Percentiles rank a stretch among this genome's conserved stretches.
phyloP scores from a whole-genome alignment of 2,329 filamentous ascomycete species.

The Davidsoniella virescens region DNA sequence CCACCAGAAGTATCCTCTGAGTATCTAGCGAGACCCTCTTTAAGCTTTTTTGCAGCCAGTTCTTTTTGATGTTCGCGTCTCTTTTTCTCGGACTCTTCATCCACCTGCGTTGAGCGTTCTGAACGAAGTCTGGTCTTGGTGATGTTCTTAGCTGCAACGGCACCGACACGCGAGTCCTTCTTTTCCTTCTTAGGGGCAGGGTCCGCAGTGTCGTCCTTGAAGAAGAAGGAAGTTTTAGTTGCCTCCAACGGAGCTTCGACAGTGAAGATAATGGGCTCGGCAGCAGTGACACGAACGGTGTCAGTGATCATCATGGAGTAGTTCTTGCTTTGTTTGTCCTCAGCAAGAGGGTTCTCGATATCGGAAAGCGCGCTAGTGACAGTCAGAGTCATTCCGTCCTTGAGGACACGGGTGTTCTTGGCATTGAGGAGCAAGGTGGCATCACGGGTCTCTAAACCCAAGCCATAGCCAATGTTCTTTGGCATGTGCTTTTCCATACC shows the following conservation, averaged over 20 bases:
- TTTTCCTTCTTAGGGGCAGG: slow-evolving; percentile 82
- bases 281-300: slow-evolving; percentile 70
- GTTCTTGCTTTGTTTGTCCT: slow-evolving; percentile 75
- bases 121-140: slow-evolving; percentile 84
- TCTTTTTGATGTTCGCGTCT: slow-evolving; percentile 89
- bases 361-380: slow-evolving; percentile 83
- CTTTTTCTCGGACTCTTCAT: slow-evolving; percentile 77
- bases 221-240: slow-evolving; percentile 94
- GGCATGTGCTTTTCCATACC: slow-evolving; percentile 90
- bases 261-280: slow-evolving; percentile 79
- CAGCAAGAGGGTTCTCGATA: slow-evolving; percentile 69
- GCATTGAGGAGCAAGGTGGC: slow-evolving; percentile 66
- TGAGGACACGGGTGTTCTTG: slow-evolving; percentile 69
- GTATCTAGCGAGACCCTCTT: slow-evolving; percentile 72
- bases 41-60: slow-evolving; percentile 70
- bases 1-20: slow-evolving; percentile 69
- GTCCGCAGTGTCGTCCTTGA: slow-evolving; percentile 85
- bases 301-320: slow-evolving; percentile 88
- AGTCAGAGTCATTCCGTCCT: slow-evolving; percentile 93
- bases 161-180: slow-evolving; percentile 65
- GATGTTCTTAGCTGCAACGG: slow-evolving; percentile 87
- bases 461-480: slow-evolving; percentile 79
- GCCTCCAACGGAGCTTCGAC: slow-evolving; percentile 82
- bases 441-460: slow-evolving; percentile 85
- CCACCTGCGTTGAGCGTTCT: slow-evolving; percentile 71